Evolutionary conservation across 352 stramenopile species (phyloP).

Genomic region (Pythium insidiosum): DNA sequence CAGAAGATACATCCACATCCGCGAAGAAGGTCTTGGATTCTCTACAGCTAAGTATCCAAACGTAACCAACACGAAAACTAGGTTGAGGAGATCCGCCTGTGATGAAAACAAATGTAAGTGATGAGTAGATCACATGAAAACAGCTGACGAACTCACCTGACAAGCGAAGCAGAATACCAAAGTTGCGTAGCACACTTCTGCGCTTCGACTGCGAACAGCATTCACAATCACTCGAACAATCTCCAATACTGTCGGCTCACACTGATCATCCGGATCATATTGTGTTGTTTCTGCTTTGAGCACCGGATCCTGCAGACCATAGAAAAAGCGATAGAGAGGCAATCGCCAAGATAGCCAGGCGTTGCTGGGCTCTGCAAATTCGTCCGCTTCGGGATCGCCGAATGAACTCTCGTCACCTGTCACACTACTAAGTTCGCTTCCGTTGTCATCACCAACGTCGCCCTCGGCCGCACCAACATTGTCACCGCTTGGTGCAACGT

Average conservation of each 20-base stretch:
- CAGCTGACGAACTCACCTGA: slow-evolving; percentile 32
- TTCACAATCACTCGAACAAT: slow-evolving; percentile 55
- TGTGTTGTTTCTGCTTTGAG: slow-evolving; percentile 54
- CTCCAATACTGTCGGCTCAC: slow-evolving; percentile 50
- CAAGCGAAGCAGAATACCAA: slow-evolving; percentile 66
- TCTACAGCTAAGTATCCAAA: slow-evolving; percentile 74
- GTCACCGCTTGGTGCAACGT: slow-evolving; percentile 17
- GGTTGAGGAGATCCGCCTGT: slow-evolving; percentile 74
- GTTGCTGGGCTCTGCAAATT: slow-evolving; percentile 41
- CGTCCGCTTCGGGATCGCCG: slow-evolving; percentile 68
- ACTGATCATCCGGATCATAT: slow-evolving; percentile 76
- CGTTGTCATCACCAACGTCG: slow-evolving; percentile 42
- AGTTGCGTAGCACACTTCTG: slow-evolving; percentile 43
- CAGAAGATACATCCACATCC: slow-evolving; percentile 63
- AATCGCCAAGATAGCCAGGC: slow-evolving; percentile 44
- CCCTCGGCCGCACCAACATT: slow-evolving; percentile 12
- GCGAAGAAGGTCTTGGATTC: slow-evolving; percentile 53
- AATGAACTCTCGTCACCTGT: slow-evolving; percentile 79
- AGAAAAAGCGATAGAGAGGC: slow-evolving; percentile 56
- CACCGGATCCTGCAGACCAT: slow-evolving; percentile 62
- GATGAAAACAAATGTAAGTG: not conserved
- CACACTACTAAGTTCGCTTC: slow-evolving; percentile 81
- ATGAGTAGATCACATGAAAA: not conserved
- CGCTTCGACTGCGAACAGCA: slow-evolving; percentile 56
- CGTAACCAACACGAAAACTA: slow-evolving; percentile 57